Evolutionary conservation across 1,284 basidiomycete genomes (phyloP).

Genomic region (Papiliotrema flavescens): DNA sequence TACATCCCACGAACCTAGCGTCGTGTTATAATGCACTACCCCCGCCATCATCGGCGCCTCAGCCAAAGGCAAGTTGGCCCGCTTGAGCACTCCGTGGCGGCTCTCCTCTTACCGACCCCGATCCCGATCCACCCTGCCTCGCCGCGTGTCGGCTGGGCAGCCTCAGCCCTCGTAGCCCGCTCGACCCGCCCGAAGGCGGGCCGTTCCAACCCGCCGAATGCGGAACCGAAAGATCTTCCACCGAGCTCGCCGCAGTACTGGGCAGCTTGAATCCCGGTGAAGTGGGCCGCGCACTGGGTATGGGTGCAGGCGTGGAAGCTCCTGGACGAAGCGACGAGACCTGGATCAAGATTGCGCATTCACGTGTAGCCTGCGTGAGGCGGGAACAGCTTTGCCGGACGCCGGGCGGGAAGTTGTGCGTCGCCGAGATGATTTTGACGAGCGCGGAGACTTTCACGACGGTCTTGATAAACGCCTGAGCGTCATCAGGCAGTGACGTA

Average conservation of each 20-base stretch:
- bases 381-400: constrained; percentile 43
- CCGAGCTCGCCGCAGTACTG: neutral
- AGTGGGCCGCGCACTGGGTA: constrained; percentile 3
- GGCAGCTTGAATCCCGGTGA: constrained; percentile 10
- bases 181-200: neutral
- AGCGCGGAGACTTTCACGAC: constrained; percentile 51
- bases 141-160: constrained; percentile 27
- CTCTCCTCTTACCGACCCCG: neutral
- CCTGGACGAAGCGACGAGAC: constrained; percentile 42
- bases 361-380: constrained; percentile 51
- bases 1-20: neutral
- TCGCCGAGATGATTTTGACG: constrained; percentile 46
- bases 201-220: constrained; percentile 8
- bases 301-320: constrained; percentile 17
- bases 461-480: constrained; percentile 45
- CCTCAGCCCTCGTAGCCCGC: constrained; percentile 29
- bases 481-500: constrained; percentile 34
- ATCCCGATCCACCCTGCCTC: constrained; percentile 11
- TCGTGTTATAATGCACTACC: neutral
- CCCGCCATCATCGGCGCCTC: neutral
- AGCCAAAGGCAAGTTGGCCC: constrained; percentile 8
- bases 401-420: constrained; percentile 34
- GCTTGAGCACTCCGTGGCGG: constrained; percentile 16
- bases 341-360: constrained; percentile 50
- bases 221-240: constrained; percentile 12